Evolutionary conservation across 768 basidiomycete genomes (phyloP), one percentile per base, ranked within the genome.

Genomic region (Aureoboletus auriporus): DNA sequence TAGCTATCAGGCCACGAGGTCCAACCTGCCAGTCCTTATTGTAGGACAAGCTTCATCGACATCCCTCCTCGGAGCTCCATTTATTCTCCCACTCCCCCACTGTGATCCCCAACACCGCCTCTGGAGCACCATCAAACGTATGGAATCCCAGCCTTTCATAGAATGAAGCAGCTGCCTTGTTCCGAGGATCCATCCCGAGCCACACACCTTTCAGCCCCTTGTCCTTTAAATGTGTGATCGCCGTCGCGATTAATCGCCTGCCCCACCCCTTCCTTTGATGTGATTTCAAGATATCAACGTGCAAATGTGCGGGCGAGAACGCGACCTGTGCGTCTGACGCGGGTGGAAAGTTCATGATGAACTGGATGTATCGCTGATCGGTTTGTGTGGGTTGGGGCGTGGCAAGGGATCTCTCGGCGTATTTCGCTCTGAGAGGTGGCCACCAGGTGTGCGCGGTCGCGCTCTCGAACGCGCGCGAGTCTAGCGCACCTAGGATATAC

Each of bases 241-340:
- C 84, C 30, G 57, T 66, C 39, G 65, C 71, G 31, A 89, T 79
- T 54, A 90, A 62, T 61, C 66, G 79, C 60, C 73, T 74, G n/a
- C 87, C 88, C 80, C 81, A 86, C 20, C 86, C 86, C 52, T 76
- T 75, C 46, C 77, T 70, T 63, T 86, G 86, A 61, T 86, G 79
- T 37, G 71, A 72, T 23, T 81, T 75, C 57, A 89, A 60, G 47
- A 90, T 79, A 54, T 91, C 71, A 58, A 90, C 82, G 62, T 91
- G 88, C 55, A 90, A 54, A 65, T 90, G 86, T 8, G 87, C 87
- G 10, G 81, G 77, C 14, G 86, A 82, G 60, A 84, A 86, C 5
- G 72, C 67, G 51, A 87, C 69, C 53, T 75, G 76, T n/a, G 76
- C 72, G 8, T 79, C 75, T 13, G 77, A 64, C 1, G 79, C 75